Evolutionary conservation across 805 yeast species (phyloP), one percentile per base, ranked within the genome.

Genomic region (Kazachstania africana): DNA sequence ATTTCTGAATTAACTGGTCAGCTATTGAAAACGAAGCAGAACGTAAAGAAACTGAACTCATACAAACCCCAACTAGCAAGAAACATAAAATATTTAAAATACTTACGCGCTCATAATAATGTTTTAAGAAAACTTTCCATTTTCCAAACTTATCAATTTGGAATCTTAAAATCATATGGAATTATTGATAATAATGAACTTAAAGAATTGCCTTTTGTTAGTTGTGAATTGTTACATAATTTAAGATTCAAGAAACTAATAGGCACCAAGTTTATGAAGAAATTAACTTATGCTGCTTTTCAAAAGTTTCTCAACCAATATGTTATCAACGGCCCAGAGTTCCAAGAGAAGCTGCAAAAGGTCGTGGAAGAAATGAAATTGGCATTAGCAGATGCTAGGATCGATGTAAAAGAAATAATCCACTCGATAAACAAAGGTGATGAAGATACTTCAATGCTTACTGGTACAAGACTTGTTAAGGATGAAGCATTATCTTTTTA

Each of bases 231-330:
- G 23, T 48, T 69, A 12, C 75, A 66, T 47, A 57, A 65, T 8
- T 57, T 84, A 28, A 69, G 94, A 42, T 66, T 83, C 69, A 84
- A 83, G 50, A 75, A 91, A 4, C 82, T 79, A 59, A 70, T 78
- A 15, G 69, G 84, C 0, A 78, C 85, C 14, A 94, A 93, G 1
- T 73, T 74, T 8, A 95, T 95, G 1, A 66, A 64, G 18, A 45
- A 72, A 26, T 85, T 88, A 3, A 48, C 62, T 0, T 75, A 56
- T 42, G 54, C 43, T 1, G 26, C 40, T 2, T 50, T 56, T 31
- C 40, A 36, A 37, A 15, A 30, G 9, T 45, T 51, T 4, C 20
- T 57, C 5, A 22, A 39, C 5, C 49, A 45, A 6, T 42, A 42
- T 34, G 20, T 35, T 1, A 36, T 48, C 8, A 16, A 32, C 2